Percentiles rank a stretch among this genome's conserved stretches.
Evolutionary conservation across 805 yeast genomes (phyloP).

Genomic region (Candida sakaeoensis): DNA sequence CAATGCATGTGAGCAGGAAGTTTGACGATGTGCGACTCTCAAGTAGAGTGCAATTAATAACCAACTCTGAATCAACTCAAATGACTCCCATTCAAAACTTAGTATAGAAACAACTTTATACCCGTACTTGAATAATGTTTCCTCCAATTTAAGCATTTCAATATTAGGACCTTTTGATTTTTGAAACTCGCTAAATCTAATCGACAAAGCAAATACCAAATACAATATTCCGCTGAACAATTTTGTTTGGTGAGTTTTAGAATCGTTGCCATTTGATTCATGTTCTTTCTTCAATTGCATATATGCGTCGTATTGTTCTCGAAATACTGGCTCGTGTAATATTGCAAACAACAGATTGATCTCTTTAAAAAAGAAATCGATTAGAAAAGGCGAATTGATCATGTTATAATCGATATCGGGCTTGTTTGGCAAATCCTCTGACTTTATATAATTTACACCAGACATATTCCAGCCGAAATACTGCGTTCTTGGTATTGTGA

Average conservation of each 20-base stretch:
- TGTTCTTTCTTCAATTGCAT: slow-evolving; percentile 16
- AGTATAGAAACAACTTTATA: slow-evolving; percentile 28
- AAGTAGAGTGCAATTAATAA: slow-evolving; percentile 33
- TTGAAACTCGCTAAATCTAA: slow-evolving; percentile 47
- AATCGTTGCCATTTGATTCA: slow-evolving; percentile 19
- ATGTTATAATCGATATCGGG: slow-evolving; percentile 22
- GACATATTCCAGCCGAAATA: slow-evolving; percentile 64
- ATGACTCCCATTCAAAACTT: slow-evolving; percentile 41
- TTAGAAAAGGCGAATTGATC: slow-evolving; percentile 14
- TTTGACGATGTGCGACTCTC: slow-evolving; percentile 36
- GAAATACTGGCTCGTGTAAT: slow-evolving; percentile 50
- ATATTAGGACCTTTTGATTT: slow-evolving; percentile 26
- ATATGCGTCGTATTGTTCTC: slow-evolving; percentile 42
- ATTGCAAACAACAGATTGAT: slow-evolving; percentile 53
- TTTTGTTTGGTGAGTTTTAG: slow-evolving; percentile 34
- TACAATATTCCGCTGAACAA: slow-evolving; percentile 51
- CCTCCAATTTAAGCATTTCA: slow-evolving; percentile 27
- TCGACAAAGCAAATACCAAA: slow-evolving; percentile 46
- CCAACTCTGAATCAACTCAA: slow-evolving; percentile 43
- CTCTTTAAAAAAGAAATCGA: slow-evolving; percentile 43
- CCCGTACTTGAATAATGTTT: slow-evolving; percentile 31
- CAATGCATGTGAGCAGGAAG: slow-evolving; percentile 29
- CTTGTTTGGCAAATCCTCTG: slow-evolving; percentile 29
- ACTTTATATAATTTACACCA: slow-evolving; percentile 48
- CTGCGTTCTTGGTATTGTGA: slow-evolving; percentile 53